A percentile compares a stretch with the other conserved stretches of the same genome.
Evolutionary conservation across 176 grass and related monocot genomes (phyloP).

Genomic region (Typha latifolia): DNA sequence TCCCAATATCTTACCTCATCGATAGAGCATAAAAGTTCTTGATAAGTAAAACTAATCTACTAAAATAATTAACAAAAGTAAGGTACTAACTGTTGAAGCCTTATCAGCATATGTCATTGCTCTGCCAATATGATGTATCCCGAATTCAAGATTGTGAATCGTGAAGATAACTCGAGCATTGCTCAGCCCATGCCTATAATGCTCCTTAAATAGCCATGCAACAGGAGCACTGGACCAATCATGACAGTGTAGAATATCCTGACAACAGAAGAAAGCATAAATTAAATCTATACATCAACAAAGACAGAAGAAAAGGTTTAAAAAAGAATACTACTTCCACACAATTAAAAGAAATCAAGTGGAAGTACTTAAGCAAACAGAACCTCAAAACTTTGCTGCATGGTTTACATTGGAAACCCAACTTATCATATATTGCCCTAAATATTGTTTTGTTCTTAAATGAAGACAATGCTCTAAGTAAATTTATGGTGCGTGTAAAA

Average conservation of each 20-base stretch:
- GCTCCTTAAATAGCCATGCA: slow-evolving; percentile 89
- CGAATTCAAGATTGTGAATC: slow-evolving; percentile 98
- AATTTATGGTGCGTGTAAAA: too few species aligned
- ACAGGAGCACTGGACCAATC: slow-evolving; percentile 96
- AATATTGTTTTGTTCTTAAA: too few species aligned
- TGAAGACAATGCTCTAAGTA: too few species aligned
- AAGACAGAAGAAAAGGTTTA: too few species aligned
- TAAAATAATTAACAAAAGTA: background rate
- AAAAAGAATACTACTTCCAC: too few species aligned
- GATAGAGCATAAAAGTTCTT: background rate
- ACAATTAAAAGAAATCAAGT: too few species aligned
- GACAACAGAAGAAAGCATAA: slow-evolving; percentile 9
- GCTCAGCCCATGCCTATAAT: slow-evolving; percentile 52
- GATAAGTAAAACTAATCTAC: background rate
- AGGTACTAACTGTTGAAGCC: slow-evolving; percentile 79
- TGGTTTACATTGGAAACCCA: too few species aligned
- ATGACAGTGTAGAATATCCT: slow-evolving; percentile 99
- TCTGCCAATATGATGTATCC: slow-evolving; percentile 69
- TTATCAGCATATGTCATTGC: slow-evolving; percentile 72
- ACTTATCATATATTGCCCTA: too few species aligned
- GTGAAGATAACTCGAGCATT: slow-evolving; percentile 84
- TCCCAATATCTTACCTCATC: too few species aligned
- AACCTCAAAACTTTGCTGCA: too few species aligned
- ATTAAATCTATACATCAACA: background rate
- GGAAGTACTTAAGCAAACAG: too few species aligned